These are phyloP conservation scores for Datura wrightii DNA, from an alignment of 257 asterid species.

Conservation along the genomic window DNA sequence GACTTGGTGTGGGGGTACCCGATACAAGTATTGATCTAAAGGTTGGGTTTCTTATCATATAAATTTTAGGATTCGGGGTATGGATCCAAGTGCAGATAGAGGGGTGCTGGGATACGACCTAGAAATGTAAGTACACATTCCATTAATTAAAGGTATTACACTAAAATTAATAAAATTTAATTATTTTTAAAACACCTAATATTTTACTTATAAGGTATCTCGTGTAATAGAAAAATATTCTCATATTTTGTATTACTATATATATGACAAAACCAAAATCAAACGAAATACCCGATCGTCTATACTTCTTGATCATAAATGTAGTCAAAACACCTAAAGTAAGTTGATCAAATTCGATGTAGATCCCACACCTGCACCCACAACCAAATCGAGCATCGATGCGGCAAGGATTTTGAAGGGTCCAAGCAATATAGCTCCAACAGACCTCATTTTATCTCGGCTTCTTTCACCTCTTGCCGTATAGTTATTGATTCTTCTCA, in stretches of 20 bases:
- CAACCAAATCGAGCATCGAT: background rate
- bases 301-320: constrained; percentile 2
- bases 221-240: background rate
- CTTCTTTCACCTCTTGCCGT: background rate
- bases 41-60: constrained; percentile 4
- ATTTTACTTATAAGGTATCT: background rate
- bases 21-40: background rate
- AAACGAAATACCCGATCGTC: background rate
- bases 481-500: background rate
- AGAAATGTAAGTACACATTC: background rate
- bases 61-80: background rate
- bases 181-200: background rate
- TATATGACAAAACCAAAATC: background rate
- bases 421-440: constrained; percentile 18
- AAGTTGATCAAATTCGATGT: background rate
- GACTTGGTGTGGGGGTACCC: background rate
- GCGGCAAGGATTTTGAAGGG: background rate
- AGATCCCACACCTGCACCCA: background rate
- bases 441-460: background rate
- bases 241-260: background rate
- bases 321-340: background rate
- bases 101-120: background rate
- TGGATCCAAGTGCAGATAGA: background rate
- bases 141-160: background rate
- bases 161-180: background rate